phyloP scores from a whole-genome alignment of 2,329 filamentous ascomycete genomes.

The Fusarium sp. region DNA sequence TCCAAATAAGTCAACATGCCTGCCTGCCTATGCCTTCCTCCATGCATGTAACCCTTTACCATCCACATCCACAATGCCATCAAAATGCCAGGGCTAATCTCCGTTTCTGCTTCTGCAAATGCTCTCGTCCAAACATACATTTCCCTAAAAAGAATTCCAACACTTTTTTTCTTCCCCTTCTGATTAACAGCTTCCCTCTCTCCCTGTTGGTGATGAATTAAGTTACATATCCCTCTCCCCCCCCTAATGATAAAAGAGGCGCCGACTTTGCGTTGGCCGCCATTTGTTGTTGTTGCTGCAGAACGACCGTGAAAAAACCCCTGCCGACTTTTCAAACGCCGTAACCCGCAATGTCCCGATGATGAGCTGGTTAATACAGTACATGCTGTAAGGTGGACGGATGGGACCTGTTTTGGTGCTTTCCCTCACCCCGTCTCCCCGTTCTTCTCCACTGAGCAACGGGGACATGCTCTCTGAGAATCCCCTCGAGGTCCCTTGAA shows the following conservation, averaged over 20 bases:
- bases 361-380: constrained; percentile 39
- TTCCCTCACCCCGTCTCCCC: constrained; percentile 5
- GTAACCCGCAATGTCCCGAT: constrained; percentile 35
- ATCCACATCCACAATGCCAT: constrained; percentile 11
- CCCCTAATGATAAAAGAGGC: constrained; percentile 30
- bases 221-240: constrained; percentile 22
- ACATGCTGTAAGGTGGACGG: constrained; percentile 36
- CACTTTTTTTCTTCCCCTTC: neutral
- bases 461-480: neutral
- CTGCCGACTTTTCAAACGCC: constrained; percentile 42
- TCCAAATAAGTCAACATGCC: constrained; percentile 3
- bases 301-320: constrained; percentile 31
- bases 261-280: constrained; percentile 17
- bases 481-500: neutral
- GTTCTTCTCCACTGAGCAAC: neutral
- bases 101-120: constrained; percentile 1
- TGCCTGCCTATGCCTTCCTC: neutral
- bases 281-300: constrained; percentile 37
- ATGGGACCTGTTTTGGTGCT: constrained; percentile 8
- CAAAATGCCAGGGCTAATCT: neutral
- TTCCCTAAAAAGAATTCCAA: constrained; percentile 8
- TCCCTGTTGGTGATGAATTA: constrained; percentile 30
- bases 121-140: constrained; percentile 20
- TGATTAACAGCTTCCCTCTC: constrained; percentile 16
- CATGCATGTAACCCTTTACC: neutral